phyloP scores from a whole-genome alignment of 2,329 filamentous ascomycete species.

The Alternaria gansuensis region DNA sequence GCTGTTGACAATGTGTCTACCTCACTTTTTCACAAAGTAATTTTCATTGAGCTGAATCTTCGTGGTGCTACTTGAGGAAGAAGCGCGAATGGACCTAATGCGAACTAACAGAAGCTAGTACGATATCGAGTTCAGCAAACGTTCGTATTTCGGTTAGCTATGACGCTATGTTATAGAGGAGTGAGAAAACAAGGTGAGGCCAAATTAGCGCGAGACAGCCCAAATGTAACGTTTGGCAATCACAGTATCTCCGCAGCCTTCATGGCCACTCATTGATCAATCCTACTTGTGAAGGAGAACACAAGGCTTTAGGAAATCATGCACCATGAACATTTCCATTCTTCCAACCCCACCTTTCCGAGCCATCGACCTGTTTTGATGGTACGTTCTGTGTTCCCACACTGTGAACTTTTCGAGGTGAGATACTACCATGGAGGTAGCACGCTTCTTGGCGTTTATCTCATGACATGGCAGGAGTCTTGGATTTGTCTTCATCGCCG shows the following conservation, averaged over 20 bases:
- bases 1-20: not conserved
- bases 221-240: not conserved
- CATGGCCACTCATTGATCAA: not conserved
- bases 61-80: not conserved
- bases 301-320: not conserved
- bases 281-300: not conserved
- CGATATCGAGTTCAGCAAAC: not conserved
- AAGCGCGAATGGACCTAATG: not conserved
- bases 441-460: not conserved
- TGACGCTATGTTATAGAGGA: not conserved
- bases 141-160: not conserved
- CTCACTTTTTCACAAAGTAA: not conserved
- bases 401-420: not conserved
- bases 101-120: not conserved
- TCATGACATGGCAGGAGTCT: not conserved
- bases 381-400: not conserved
- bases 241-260: not conserved
- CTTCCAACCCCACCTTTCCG: not conserved
- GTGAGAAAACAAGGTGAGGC: not conserved
- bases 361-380: not conserved
- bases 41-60: not conserved
- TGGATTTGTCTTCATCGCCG: not conserved
- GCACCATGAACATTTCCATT: not conserved
- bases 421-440: not conserved
- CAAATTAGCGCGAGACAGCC: not conserved